A percentile compares a stretch with the other conserved stretches of the same genome.
phyloP scores from a whole-genome alignment of 1,284 basidiomycete species.

The Albatrellus sp. region DNA sequence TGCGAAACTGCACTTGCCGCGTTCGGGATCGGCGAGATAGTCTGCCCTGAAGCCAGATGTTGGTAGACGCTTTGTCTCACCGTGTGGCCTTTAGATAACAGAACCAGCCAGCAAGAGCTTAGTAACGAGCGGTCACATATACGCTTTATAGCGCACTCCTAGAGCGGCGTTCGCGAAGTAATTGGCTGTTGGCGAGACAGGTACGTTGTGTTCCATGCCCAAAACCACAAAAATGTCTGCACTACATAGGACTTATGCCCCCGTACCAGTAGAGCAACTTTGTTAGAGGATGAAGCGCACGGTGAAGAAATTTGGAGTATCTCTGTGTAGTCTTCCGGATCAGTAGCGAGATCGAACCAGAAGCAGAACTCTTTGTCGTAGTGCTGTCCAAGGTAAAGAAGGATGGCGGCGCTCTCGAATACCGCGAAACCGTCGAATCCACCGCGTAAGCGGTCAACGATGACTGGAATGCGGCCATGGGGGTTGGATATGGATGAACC shows the following conservation, averaged over 20 bases:
- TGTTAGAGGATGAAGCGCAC: slow-evolving; percentile 21
- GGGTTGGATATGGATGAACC: slow-evolving; percentile 41
- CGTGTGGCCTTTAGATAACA: slow-evolving; percentile 37
- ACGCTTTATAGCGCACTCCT: slow-evolving; percentile 53
- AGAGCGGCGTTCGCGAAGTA: slow-evolving; percentile 46
- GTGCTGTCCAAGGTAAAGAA: slow-evolving; percentile 39
- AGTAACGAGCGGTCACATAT: slow-evolving; percentile 9
- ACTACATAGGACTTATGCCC: slow-evolving; percentile 65
- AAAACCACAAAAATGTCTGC: background rate
- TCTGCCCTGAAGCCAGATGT: slow-evolving; percentile 54
- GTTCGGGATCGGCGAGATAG: slow-evolving; percentile 58
- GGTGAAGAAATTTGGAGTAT: slow-evolving; percentile 64
- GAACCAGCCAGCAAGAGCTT: background rate
- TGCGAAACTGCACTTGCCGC: slow-evolving; percentile 56
- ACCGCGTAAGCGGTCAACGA: slow-evolving; percentile 28
- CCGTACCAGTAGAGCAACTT: slow-evolving; percentile 32
- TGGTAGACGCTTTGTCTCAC: slow-evolving; percentile 73
- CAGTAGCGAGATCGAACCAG: slow-evolving; percentile 26
- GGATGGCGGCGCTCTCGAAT: slow-evolving; percentile 43
- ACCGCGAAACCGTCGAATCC: slow-evolving; percentile 27
- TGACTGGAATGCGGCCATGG: slow-evolving; percentile 46
- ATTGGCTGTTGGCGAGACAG: slow-evolving; percentile 22
- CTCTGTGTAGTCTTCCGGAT: slow-evolving; percentile 33
- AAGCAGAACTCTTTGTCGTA: slow-evolving; percentile 38
- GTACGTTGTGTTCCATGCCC: too few relatives aligned